These are phyloP conservation scores for Litsea cubeba DNA, from an alignment of 164 flowering plant species.

Conservation along the genomic window DNA sequence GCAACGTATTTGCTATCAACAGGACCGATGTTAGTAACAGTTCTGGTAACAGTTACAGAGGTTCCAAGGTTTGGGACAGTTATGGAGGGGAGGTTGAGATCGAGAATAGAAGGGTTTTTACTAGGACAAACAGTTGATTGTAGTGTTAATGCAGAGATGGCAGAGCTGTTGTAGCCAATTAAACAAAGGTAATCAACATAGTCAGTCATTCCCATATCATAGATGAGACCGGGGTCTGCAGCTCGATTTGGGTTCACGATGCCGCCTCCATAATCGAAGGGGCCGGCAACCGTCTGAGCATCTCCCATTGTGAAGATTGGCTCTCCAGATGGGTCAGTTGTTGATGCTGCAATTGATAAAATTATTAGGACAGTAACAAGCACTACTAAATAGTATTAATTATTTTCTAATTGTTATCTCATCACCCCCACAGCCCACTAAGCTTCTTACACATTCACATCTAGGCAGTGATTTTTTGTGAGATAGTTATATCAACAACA, in stretches of 20 bases:
- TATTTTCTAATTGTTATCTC: neutral
- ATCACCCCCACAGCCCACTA: neutral
- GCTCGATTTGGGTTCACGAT: slow-evolving; percentile 33
- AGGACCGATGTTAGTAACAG: slow-evolving; percentile 41
- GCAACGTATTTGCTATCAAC: slow-evolving; percentile 24
- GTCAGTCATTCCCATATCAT: slow-evolving; percentile 20
- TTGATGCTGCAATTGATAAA: no score
- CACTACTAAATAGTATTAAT: neutral
- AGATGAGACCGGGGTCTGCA: slow-evolving; percentile 43
- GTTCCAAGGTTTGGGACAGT: slow-evolving; percentile 33
- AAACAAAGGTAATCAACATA: slow-evolving; percentile 36
- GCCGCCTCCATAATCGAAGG: slow-evolving; percentile 41
- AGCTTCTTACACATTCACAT: neutral
- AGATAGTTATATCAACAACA: neutral
- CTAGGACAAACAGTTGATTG: slow-evolving; percentile 11
- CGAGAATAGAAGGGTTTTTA: slow-evolving; percentile 1
- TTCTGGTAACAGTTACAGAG: slow-evolving; percentile 30
- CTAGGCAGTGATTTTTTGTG: neutral
- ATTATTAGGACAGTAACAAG: neutral
- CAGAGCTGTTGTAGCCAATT: slow-evolving; percentile 23
- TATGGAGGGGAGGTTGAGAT: slow-evolving; percentile 48
- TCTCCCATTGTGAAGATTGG: no score
- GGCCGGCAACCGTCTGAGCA: slow-evolving; percentile 25
- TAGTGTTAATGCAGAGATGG: slow-evolving; percentile 22
- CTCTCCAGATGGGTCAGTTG: no score